phyloP scores from a whole-genome alignment of 352 stramenopile genomes.

The Phytophthora syringae region DNA sequence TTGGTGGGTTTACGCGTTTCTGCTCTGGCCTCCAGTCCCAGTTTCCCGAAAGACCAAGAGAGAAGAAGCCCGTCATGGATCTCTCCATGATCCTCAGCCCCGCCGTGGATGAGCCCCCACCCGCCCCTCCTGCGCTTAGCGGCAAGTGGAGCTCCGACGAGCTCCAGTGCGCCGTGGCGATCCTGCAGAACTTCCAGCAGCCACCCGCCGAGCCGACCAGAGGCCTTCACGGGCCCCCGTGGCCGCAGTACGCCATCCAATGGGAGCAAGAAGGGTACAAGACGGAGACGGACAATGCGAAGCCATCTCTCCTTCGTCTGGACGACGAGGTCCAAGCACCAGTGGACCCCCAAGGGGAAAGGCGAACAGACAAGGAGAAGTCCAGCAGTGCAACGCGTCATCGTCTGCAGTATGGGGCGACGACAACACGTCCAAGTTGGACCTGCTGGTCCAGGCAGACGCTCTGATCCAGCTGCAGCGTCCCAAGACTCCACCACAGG shows the following conservation, averaged over 20 bases:
- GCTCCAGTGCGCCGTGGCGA: slow-evolving; percentile 65
- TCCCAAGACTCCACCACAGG: slow-evolving; percentile 15
- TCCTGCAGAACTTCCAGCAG: slow-evolving; percentile 69
- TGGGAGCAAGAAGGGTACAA: slow-evolving; percentile 8
- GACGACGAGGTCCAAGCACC: slow-evolving; percentile 7
- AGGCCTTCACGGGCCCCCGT: too few relatives aligned
- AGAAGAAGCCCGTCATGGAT: slow-evolving; percentile 43
- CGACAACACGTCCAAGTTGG: slow-evolving; percentile 55
- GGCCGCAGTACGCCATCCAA: slow-evolving; percentile 10
- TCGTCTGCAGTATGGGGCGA: slow-evolving; percentile 17
- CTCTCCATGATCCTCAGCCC: slow-evolving; percentile 61
- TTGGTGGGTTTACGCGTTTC: slow-evolving; percentile 52
- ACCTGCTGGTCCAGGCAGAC: slow-evolving; percentile 75
- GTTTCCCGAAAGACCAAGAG: slow-evolving; percentile 29
- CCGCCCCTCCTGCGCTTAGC: slow-evolving; percentile 13
- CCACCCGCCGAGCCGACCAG: slow-evolving; percentile 9
- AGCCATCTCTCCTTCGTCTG: not conserved
- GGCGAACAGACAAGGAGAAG: slow-evolving; percentile 2
- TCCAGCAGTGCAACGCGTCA: slow-evolving; percentile 6
- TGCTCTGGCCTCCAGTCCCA: slow-evolving; percentile 44
- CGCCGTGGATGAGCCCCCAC: slow-evolving; percentile 33
- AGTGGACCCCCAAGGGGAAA: slow-evolving; percentile 7
- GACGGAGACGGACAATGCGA: not conserved
- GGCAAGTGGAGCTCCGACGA: slow-evolving; percentile 56
- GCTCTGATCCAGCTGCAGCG: slow-evolving; percentile 55